Conservation (phyloP, 495 filamentous ascomycete genomes). For the Xylaria bambusicola region DNA sequence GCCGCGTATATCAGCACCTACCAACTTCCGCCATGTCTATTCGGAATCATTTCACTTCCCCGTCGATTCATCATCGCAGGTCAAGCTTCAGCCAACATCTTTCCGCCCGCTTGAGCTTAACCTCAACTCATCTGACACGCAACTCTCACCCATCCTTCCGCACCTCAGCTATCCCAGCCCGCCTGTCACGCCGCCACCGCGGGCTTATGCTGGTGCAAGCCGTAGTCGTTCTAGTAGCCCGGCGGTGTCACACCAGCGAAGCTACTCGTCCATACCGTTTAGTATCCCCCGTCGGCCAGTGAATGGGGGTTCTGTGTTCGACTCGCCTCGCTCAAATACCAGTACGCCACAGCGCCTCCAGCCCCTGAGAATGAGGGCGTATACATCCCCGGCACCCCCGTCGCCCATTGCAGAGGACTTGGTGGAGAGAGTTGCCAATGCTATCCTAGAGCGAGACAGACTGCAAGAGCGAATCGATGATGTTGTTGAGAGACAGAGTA, state of each 20-base stretch:
- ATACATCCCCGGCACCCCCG: slow-evolving; percentile 28
- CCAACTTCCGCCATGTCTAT: slow-evolving; percentile 52
- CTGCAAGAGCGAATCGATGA: slow-evolving; percentile 56
- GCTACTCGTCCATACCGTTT: slow-evolving; percentile 52
- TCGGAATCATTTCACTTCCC: slow-evolving; percentile 51
- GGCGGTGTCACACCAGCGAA: slow-evolving; percentile 43
- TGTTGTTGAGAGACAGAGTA: slow-evolving; percentile 54
- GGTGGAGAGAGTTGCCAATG: slow-evolving; percentile 54
- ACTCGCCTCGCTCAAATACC: slow-evolving; percentile 29
- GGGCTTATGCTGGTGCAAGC: slow-evolving; percentile 38
- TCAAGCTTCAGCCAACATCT: slow-evolving; percentile 37
- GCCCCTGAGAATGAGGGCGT: slow-evolving; percentile 35
- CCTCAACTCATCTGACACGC: slow-evolving; percentile 67
- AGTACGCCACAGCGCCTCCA: slow-evolving; percentile 27
- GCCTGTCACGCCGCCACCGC: slow-evolving; percentile 43
- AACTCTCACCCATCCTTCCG: slow-evolving; percentile 64
- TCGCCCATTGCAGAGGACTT: slow-evolving; percentile 42
- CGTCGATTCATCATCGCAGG: slow-evolving; percentile 19
- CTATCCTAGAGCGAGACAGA: slow-evolving; percentile 52
- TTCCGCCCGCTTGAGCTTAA: slow-evolving; percentile 76
- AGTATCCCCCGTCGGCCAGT: slow-evolving; percentile 50
- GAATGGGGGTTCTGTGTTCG: slow-evolving; percentile 34
- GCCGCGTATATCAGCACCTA: slow-evolving; percentile 50
- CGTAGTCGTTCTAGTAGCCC: slow-evolving; percentile 38
- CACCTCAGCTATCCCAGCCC: slow-evolving; percentile 43